phyloP scores from a whole-genome alignment of 495 filamentous ascomycete genomes.

The Penicillium antarcticum region DNA sequence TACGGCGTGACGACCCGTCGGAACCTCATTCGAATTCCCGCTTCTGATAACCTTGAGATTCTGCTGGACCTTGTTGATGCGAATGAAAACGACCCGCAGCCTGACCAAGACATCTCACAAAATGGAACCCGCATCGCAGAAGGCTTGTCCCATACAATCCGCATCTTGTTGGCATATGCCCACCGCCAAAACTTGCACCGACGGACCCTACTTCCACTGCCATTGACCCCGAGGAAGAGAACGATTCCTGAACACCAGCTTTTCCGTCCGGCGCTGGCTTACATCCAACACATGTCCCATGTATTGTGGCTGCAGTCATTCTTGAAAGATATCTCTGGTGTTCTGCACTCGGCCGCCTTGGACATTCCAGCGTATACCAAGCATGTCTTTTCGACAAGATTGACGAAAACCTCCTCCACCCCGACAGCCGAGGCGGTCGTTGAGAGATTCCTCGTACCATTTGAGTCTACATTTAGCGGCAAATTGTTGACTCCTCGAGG shows the following conservation, averaged over 20 bases:
- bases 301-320: slow-evolving; percentile 33
- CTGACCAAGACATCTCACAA: slow-evolving; percentile 5
- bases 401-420: background rate
- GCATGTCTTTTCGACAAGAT: slow-evolving; percentile 27
- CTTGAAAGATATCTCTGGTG: slow-evolving; percentile 32
- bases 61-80: slow-evolving; percentile 64
- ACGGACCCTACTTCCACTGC: slow-evolving; percentile 58
- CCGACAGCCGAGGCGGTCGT: slow-evolving; percentile 39
- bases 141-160: slow-evolving; percentile 55
- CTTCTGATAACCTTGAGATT: slow-evolving; percentile 50
- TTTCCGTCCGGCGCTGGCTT: slow-evolving; percentile 62
- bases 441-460: slow-evolving; percentile 34
- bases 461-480: slow-evolving; percentile 42
- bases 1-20: slow-evolving; percentile 61
- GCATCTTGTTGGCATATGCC: slow-evolving; percentile 67
- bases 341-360: slow-evolving; percentile 42
- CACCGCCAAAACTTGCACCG: slow-evolving; percentile 65
- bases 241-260: slow-evolving; percentile 53
- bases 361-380: slow-evolving; percentile 25
- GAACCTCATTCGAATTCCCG: slow-evolving; percentile 55
- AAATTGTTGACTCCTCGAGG: slow-evolving; percentile 30
- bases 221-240: slow-evolving; percentile 50
- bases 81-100: slow-evolving; percentile 32
- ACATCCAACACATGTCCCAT: slow-evolving; percentile 57
- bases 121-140: slow-evolving; percentile 46